phyloP scores from a whole-genome alignment of 1,139 yeast species.

The Hyphopichia fennica region DNA sequence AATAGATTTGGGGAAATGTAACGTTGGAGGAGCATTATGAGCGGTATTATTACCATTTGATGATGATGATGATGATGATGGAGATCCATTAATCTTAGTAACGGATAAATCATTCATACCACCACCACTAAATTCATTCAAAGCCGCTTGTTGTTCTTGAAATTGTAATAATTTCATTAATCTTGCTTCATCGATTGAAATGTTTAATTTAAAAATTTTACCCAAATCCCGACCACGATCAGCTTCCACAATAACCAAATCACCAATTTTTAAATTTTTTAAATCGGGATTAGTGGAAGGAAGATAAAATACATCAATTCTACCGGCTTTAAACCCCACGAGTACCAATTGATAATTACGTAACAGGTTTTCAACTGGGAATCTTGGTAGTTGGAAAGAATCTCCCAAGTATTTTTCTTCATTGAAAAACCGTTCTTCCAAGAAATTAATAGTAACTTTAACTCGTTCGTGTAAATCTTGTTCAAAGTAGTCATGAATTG shows the following conservation, averaged over 20 bases:
- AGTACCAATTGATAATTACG: slow-evolving; percentile 48
- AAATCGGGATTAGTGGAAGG: slow-evolving; percentile 36
- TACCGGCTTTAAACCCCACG: slow-evolving; percentile 83
- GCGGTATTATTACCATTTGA: not conserved
- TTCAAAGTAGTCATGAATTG: slow-evolving; percentile 38
- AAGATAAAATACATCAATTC: slow-evolving; percentile 78
- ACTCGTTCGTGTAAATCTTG: slow-evolving; percentile 44
- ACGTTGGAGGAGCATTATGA: slow-evolving; percentile 35
- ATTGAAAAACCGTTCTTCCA: slow-evolving; percentile 25
- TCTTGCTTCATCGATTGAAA: slow-evolving; percentile 65
- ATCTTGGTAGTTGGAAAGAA: slow-evolving; percentile 40
- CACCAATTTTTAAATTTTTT: slow-evolving; percentile 49
- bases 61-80: slow-evolving; percentile 5
- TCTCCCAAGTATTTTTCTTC: slow-evolving; percentile 32
- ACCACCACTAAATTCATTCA: slow-evolving; percentile 16
- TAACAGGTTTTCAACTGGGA: slow-evolving; percentile 38
- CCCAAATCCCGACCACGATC: slow-evolving; percentile 95
- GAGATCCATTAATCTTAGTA: slow-evolving; percentile 14
- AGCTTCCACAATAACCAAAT: slow-evolving; percentile 94
- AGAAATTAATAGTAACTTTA: slow-evolving; percentile 28
- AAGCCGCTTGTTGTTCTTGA: slow-evolving; percentile 59
- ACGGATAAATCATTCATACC: slow-evolving; percentile 24
- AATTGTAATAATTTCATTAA: slow-evolving; percentile 53
- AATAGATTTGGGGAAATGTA: slow-evolving; percentile 73
- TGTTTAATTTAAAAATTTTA: slow-evolving; percentile 63